These are phyloP conservation scores for Aspergillus campestris DNA, from an alignment of 495 filamentous ascomycete species.

Conservation along the genomic window DNA sequence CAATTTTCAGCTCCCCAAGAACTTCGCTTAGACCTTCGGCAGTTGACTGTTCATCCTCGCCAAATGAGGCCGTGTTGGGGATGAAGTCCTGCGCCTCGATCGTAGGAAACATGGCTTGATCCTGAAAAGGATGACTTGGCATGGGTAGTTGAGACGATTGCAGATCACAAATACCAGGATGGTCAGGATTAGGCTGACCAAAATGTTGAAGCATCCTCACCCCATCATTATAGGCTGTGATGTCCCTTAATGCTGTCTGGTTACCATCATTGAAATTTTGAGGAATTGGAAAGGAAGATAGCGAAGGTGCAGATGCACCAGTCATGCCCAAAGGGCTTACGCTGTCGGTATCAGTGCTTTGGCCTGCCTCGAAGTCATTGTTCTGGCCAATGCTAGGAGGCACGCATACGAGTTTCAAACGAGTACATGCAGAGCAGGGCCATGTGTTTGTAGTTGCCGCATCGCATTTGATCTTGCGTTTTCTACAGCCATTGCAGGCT, in stretches of 20 bases:
- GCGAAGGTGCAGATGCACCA: conserved; percentile 17
- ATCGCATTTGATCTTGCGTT: conserved; percentile 84
- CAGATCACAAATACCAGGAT: conserved; percentile 68
- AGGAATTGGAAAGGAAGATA: conserved; percentile 24
- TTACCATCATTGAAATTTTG: conserved; percentile 20
- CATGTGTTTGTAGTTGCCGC: conserved; percentile 96
- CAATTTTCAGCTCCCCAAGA: conserved; percentile 77
- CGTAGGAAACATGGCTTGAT: conserved; percentile 41
- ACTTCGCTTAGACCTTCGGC: conserved; percentile 69
- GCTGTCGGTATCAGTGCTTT: conserved; percentile 19
- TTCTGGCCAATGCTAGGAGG: conserved; percentile 86
- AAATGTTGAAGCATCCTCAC: conserved; percentile 31
- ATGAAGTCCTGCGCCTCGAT: conserved; percentile 44
- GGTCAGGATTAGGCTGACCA: conserved; percentile 40
- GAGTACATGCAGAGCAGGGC: conserved; percentile 91
- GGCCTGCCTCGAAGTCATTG: conserved; percentile 49
- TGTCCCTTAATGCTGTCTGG: conserved; percentile 16
- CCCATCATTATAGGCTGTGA: conserved; percentile 27
- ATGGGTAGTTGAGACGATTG: conserved; percentile 48
- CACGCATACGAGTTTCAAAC: conserved; percentile 87
- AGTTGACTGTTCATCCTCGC: conserved; percentile 55
- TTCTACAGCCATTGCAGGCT: conserved; percentile 92
- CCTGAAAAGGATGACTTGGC: conserved; percentile 37
- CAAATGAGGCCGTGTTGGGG: conserved; percentile 24
- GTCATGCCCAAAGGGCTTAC: conserved; percentile 15